Conservation (phyloP, 2,329 filamentous ascomycete species). For the Ceratocystis cubensis region DNA sequence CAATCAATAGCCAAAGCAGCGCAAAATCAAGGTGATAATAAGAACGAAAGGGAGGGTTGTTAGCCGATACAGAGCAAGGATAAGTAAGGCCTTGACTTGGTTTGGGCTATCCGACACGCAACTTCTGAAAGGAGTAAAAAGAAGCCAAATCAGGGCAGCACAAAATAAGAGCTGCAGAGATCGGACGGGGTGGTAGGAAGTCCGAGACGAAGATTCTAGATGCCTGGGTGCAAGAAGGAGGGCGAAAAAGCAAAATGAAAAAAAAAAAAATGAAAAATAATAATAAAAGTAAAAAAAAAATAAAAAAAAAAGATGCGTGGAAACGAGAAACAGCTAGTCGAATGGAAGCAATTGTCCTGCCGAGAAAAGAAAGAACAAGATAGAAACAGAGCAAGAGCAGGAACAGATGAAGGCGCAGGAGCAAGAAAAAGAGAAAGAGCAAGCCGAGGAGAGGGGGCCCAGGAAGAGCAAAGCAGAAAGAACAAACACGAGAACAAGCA, state of each 20-base stretch:
- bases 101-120: no score
- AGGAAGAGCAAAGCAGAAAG: neutral
- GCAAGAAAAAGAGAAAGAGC: neutral
- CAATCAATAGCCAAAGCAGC: neutral
- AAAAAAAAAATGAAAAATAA: neutral
- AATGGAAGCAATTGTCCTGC: neutral
- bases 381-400: neutral
- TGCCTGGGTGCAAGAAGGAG: neutral
- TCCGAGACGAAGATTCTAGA: neutral
- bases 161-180: neutral
- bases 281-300: constrained; percentile 12
- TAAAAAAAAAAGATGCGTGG: neutral
- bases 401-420: neutral
- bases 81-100: no score
- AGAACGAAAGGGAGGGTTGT: neutral
- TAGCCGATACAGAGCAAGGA: neutral
- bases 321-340: neutral
- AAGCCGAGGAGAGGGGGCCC: no score
- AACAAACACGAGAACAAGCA: neutral
- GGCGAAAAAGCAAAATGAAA: neutral
- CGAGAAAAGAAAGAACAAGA: neutral
- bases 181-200: no score
- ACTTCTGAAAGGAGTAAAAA: neutral
- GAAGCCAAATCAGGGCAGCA: neutral
- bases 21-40: neutral